Base-by-base conservation (phyloP, 2,329 filamentous ascomycete species). In the Trichothecium sympodiale region DNA sequence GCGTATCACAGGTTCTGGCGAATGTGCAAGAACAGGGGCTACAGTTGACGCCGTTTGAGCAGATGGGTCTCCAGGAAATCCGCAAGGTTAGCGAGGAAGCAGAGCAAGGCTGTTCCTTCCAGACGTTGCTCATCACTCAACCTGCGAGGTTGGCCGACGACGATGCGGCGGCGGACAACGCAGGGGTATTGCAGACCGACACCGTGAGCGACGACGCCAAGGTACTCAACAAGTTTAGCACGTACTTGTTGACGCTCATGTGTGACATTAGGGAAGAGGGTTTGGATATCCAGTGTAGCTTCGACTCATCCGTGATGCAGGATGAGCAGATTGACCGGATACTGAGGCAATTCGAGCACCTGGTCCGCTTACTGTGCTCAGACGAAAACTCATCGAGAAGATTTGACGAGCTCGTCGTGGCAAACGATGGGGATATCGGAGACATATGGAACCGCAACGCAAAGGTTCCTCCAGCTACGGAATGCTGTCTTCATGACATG, bases 1-100 rank as follows among this genome's bases (percentile, higher is more conserved):
- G 49, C 0, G 48, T 64, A 8, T 41, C 44, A 0, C 49, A 65
- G 14, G 69, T 63, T 38, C 50, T 76, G 10, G 46, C 62, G n/a
- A 43, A 47, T 0, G 29, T 48, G 2, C 46, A 51, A 16, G 33
- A 34, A 1, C 34, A 40, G n/a, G 36, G 34, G 5, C 13, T 34
- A 17, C 34, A 39, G 12, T 41, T 43, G 41, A 33, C 38, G n/a
- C 30, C 38, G 3, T 38, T 28, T 31, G 41, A 42, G 23, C 41
- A 44, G 5, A 38, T 38, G 2, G 43, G 43, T 18, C 38, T 45
- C 5, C 40, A 41, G 10, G 40, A 45, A 9, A 46, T 52, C 20
- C 29, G 36, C 10, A 44, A 41, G 25, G 20, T 48, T 4, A 43
- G 37, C 36, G 28, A 35, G 6, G 41, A 32, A 25, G 39, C 41